phyloP scores from a whole-genome alignment of 1,139 yeast species.

The Yamadazyma songkhlaensis region DNA sequence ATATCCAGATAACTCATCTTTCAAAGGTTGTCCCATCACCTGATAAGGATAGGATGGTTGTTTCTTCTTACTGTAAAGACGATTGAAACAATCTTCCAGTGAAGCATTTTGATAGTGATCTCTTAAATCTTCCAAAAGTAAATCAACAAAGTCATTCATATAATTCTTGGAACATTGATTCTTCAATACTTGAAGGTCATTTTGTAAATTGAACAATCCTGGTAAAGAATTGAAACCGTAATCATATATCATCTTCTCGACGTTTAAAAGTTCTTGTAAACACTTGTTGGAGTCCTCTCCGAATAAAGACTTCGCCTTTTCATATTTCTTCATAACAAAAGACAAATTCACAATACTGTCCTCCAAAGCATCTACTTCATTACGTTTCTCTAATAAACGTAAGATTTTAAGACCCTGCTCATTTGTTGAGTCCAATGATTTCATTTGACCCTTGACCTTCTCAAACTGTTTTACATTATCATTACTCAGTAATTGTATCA shows the following conservation, averaged over 20 bases:
- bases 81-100: conserved; percentile 46
- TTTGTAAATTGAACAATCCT: conserved; percentile 58
- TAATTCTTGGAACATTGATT: conserved; percentile 67
- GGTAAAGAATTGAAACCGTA: conserved; percentile 55
- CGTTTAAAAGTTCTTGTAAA: conserved; percentile 53
- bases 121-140: conserved; percentile 60
- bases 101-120: conserved; percentile 52
- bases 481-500: conserved; percentile 57
- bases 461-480: conserved; percentile 48
- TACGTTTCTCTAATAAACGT: conserved; percentile 49
- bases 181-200: conserved; percentile 46
- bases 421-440: conserved; percentile 31
- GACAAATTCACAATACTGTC: conserved; percentile 65
- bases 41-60: conserved; percentile 27
- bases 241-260: conserved; percentile 50
- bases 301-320: conserved; percentile 51
- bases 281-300: conserved; percentile 36
- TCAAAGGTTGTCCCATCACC: conserved; percentile 31
- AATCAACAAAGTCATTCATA: conserved; percentile 52
- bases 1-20: conserved; percentile 39
- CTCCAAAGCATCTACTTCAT: conserved; percentile 62
- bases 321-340: conserved; percentile 46
- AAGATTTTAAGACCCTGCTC: conserved; percentile 53
- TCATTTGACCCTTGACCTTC: background rate
- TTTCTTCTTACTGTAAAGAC: conserved; percentile 34